Conservation (phyloP, 768 basidiomycete species). For the Lentinula detonsa region DNA sequence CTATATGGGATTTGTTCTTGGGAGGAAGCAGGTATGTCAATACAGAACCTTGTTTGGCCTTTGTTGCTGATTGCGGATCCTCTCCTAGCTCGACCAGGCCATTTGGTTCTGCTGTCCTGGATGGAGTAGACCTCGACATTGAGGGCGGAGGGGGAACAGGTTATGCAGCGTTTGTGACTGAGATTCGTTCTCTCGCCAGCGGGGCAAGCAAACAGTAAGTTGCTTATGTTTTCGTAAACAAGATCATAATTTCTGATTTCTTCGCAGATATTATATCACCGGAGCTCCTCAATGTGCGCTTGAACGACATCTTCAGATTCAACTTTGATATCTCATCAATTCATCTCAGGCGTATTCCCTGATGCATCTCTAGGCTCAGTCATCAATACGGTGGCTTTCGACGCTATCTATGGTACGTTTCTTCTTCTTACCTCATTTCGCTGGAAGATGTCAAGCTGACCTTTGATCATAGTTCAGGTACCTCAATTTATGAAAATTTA, state of each 20-base stretch:
- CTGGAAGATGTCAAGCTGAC: neutral
- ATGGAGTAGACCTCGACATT: constrained; percentile 78
- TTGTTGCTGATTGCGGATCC: constrained; percentile 12
- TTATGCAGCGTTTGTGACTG: constrained; percentile 50
- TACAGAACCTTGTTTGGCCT: neutral
- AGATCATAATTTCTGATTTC: neutral
- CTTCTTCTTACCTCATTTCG: neutral
- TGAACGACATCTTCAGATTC: neutral
- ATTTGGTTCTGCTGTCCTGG: constrained; percentile 65
- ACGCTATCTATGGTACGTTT: constrained; percentile 56
- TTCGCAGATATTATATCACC: constrained; percentile 54
- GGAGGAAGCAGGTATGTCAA: constrained; percentile 35
- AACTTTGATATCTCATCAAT: neutral
- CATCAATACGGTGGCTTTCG: constrained; percentile 56
- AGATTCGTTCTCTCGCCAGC: constrained; percentile 44
- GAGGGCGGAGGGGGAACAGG: constrained; percentile 53
- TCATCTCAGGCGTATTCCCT: constrained; percentile 46
- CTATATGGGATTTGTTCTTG: constrained; percentile 69
- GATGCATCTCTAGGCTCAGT: constrained; percentile 56
- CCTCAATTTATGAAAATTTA: neutral
- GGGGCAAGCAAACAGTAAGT: constrained; percentile 49
- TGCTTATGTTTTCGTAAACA: neutral
- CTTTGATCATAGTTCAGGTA: constrained; percentile 6
- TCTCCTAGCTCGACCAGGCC: constrained; percentile 52
- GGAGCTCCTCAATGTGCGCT: constrained; percentile 40